Base-by-base conservation (phyloP, 164 flowering plant species). In the Paratinospora sagittata region DNA sequence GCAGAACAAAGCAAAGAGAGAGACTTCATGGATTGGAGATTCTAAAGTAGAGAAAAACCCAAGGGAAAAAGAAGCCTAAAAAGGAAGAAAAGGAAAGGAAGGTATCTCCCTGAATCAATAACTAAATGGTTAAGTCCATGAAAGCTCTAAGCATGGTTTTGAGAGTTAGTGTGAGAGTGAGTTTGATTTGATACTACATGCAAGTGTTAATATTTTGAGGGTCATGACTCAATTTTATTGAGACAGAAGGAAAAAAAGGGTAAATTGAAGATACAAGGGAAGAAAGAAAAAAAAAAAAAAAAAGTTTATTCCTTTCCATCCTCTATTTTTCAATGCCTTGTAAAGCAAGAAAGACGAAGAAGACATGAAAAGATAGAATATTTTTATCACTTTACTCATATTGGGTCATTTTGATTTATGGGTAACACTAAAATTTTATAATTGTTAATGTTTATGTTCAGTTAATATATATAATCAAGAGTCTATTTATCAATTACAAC, bases 11-110 rank as follows among this genome's bases (percentile, higher is more conserved):
- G 58, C 58, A 52, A 52, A 52, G 21, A 49, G 57, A 49, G 57
- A 49, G 55, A 6, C 71, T 73, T 70, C 24, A 27, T 69, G 63
- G 47, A 62, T 52, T 27, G 57, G 77, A 69, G 72, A 70, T 69
- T 69, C 69, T 36, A 64, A 74, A 41, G 13, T 21, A n/a, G 8
- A 36, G 17, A 65, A 37, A 76, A 49, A 26, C 65, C 68, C 36
- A 68, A 65, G 36, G n/a, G n/a, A 10, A 60, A 65, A 70, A 66
- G 34, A 73, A 7, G 55, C 27, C 47, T 19, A 37, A 37, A 19
- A 47, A 27, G 21, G 57, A 41, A 5, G 72, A 63, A 63, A 68
- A 49, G n/a, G 65, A 58, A 70, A 45, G 52, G 60, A 75, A 75
- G 70, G 74, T 52, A 70, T 70, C 34, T 14, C 8, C 21, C 36